These are phyloP conservation scores for Millerago galiae DNA, from an alignment of 805 yeast species.

Conservation along the genomic window DNA sequence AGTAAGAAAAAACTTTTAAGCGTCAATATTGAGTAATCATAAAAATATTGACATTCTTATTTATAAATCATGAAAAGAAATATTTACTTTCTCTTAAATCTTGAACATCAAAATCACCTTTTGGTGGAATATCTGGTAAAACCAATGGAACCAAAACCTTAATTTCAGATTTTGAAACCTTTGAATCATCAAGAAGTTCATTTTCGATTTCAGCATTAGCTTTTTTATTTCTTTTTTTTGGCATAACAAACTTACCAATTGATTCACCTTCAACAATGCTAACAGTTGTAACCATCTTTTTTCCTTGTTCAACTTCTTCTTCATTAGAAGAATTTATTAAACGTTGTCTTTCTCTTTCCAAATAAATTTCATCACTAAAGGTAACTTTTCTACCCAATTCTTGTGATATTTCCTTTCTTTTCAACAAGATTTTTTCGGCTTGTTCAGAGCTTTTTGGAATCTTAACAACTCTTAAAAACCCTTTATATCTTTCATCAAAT, in stretches of 20 bases:
- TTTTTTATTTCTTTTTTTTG: conserved; percentile 10
- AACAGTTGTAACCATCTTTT: conserved; percentile 61
- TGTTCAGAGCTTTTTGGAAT: conserved; percentile 47
- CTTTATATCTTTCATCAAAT: conserved; percentile 72
- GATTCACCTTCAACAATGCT: conserved; percentile 37
- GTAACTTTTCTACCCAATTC: conserved; percentile 48
- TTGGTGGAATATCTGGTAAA: conserved; percentile 68
- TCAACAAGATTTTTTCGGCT: conserved; percentile 41
- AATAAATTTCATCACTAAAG: conserved; percentile 62
- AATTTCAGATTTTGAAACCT: conserved; percentile 13
- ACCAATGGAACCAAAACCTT: conserved; percentile 56
- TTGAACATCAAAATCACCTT: conserved; percentile 78
- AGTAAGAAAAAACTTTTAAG: neutral
- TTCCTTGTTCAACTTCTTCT: conserved; percentile 41
- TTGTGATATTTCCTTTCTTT: conserved; percentile 42
- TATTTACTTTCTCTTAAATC: conserved; percentile 68
- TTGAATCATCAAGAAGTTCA: conserved; percentile 6
- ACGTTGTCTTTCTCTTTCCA: conserved; percentile 60
- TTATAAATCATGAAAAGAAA: conserved; percentile 47
- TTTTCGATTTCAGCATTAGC: conserved; percentile 6
- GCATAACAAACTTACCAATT: conserved; percentile 8
- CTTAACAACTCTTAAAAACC: conserved; percentile 54
- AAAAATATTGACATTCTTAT: neutral
- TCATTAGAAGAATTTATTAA: conserved; percentile 49
- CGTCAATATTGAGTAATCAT: conserved; percentile 1